These are phyloP conservation scores for Septoria petroselini DNA, from an alignment of 2,329 filamentous ascomycete species.

Conservation along the genomic window DNA sequence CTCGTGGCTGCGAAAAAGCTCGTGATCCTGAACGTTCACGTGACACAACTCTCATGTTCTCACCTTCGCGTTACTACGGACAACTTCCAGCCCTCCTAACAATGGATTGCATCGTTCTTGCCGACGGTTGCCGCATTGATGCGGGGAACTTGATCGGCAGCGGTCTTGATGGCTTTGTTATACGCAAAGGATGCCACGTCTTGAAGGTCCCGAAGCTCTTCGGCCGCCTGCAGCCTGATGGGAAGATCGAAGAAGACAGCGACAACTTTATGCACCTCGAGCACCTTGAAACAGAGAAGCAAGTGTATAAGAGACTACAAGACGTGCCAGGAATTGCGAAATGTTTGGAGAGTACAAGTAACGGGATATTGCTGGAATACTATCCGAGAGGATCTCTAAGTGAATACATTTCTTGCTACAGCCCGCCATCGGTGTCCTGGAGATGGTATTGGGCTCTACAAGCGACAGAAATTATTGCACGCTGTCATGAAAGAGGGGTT, in stretches of 20 bases:
- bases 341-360: constrained; percentile 16
- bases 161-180: constrained; percentile 18
- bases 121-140: constrained; percentile 19
- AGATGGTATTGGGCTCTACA: constrained; percentile 20
- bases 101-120: constrained; percentile 18
- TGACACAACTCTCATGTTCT: too few relatives aligned
- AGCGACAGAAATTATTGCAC: constrained; percentile 22
- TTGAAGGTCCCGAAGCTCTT: constrained; percentile 19
- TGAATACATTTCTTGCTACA: constrained; percentile 16
- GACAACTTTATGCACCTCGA: constrained; percentile 16
- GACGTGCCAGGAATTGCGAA: constrained; percentile 17
- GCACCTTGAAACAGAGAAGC: constrained; percentile 16
- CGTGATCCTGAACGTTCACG: too few relatives aligned
- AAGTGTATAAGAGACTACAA: constrained; percentile 19
- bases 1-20: too few relatives aligned
- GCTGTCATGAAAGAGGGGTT: constrained; percentile 19
- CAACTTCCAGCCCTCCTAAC: too few relatives aligned
- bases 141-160: constrained; percentile 15
- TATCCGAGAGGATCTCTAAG: constrained; percentile 16
- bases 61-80: too few relatives aligned
- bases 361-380: constrained; percentile 19
- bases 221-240: constrained; percentile 10
- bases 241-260: constrained; percentile 12
- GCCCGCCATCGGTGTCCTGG: constrained; percentile 15
- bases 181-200: constrained; percentile 13